Conservation (phyloP, 2,329 filamentous ascomycete species). For the Colletotrichum falcatum region DNA sequence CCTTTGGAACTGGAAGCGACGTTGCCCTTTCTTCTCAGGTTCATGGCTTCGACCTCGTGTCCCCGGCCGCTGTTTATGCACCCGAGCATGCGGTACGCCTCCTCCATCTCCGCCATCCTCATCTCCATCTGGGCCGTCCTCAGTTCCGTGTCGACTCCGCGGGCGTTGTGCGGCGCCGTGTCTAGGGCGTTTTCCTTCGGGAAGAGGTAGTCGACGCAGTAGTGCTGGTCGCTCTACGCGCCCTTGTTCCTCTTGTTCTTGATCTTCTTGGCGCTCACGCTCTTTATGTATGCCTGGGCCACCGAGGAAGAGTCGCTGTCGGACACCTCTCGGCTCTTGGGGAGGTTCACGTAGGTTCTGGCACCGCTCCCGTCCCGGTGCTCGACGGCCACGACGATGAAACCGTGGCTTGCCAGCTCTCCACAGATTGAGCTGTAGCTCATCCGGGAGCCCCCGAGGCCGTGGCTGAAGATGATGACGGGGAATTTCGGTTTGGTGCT, state of each 20-base stretch:
- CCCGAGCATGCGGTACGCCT: slow-evolving; percentile 68
- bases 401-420: slow-evolving; percentile 75
- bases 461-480: slow-evolving; percentile 75
- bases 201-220: slow-evolving; percentile 72
- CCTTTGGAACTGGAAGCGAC: slow-evolving; percentile 70
- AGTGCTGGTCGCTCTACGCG: slow-evolving; percentile 50
- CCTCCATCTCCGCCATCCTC: slow-evolving; percentile 72
- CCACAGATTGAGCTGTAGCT: slow-evolving; percentile 73
- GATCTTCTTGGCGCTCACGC: slow-evolving; percentile 50
- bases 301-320: slow-evolving; percentile 48
- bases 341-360: slow-evolving; percentile 70
- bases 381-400: slow-evolving; percentile 73
- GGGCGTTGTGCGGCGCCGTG: slow-evolving; percentile 65
- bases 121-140: slow-evolving; percentile 72
- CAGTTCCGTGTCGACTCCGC: slow-evolving; percentile 70
- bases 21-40: slow-evolving; percentile 68
- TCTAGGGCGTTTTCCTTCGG: slow-evolving; percentile 66
- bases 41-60: slow-evolving; percentile 60
- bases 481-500: slow-evolving; percentile 64
- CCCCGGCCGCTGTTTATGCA: slow-evolving; percentile 67
- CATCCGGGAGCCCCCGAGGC: slow-evolving; percentile 72
- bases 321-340: slow-evolving; percentile 52
- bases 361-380: slow-evolving; percentile 74
- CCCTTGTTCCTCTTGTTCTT: slow-evolving; percentile 50
- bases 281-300: slow-evolving; percentile 43